Base-by-base conservation (phyloP, 2,329 filamentous ascomycete genomes). In the Phialophora expanda region DNA sequence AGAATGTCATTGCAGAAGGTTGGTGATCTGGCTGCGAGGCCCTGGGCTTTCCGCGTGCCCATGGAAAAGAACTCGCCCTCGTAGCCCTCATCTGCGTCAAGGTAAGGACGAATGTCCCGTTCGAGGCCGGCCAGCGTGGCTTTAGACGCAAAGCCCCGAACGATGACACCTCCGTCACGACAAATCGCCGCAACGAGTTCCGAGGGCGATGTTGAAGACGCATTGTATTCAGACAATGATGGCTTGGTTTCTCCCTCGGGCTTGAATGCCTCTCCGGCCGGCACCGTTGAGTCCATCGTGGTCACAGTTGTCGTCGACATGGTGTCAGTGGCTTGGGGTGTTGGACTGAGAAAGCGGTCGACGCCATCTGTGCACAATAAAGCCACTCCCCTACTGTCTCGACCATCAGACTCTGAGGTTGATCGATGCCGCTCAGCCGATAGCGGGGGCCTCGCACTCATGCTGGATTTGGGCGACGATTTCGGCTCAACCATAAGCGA, bases 131-230 rank as follows among this genome's bases (percentile, higher is more conserved):
- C 2, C 1, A 54, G 51, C 24, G 51, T 54, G 51, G 51, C 17
- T 28, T 54, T 54, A 30, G 51, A 54, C 6, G 51, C 51, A 54
- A 54, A 54, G 51, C 17, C 17, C 51, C 51, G 51, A 30, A 54
- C 51, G 51, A 54, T 54, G 12, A 54, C 51, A 26, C 51, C 51
- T 28, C 51, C 51, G 8, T 54, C 51, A n/a, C 51, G 51, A 54
- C 51, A 54, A 7, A 54, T 54, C 5, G 51, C 51, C 20, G 51
- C 51, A 30, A 54, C 51, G 51, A 54, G 51, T 54, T 54, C 51
- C 20, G 51, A 54, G 20, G 51, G 26, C 51, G 51, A 28, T 30
- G 51, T 54, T 30, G 51, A 54, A 54, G 51, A 54, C 30, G 51
- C 51, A 14, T 54, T 14, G 14, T 30, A 54, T 54, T 54, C 51